A percentile compares a stretch with the other conserved stretches of the same genome.
These are phyloP conservation scores for Gastrolobium bilobum DNA, from an alignment of 306 rosid genomes.

Conservation along the genomic window DNA sequence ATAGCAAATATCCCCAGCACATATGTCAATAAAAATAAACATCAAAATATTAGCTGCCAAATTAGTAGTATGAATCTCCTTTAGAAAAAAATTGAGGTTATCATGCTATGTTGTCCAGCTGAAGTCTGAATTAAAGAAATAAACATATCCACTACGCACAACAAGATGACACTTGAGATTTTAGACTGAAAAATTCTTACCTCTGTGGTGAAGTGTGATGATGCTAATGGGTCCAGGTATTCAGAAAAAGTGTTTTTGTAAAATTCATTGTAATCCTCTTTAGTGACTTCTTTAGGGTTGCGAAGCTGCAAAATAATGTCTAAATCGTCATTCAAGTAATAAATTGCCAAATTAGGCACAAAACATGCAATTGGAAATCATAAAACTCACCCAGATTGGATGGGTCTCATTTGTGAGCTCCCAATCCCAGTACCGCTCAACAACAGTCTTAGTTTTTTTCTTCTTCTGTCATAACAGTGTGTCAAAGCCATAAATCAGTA, in stretches of 20 bases:
- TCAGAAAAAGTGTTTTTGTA: slow-evolving; percentile 90
- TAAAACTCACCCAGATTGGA: slow-evolving; percentile 87
- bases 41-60: slow-evolving; percentile 14
- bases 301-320: slow-evolving; percentile 79
- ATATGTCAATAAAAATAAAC: slow-evolving; percentile 34
- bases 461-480: slow-evolving; percentile 67
- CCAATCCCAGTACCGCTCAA: slow-evolving; percentile 98
- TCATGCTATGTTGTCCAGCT: slow-evolving; percentile 13
- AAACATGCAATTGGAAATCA: slow-evolving; percentile 26
- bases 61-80: slow-evolving; percentile 20
- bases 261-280: slow-evolving; percentile 94
- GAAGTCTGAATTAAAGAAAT: background rate
- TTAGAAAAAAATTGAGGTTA: background rate
- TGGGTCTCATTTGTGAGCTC: slow-evolving; percentile 93
- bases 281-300: slow-evolving; percentile 85
- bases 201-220: slow-evolving; percentile 96
- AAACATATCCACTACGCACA: background rate
- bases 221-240: slow-evolving; percentile 92
- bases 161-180: slow-evolving; percentile 6
- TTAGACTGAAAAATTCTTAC: slow-evolving; percentile 50
- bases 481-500: slow-evolving; percentile 36
- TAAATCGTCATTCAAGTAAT: slow-evolving; percentile 22
- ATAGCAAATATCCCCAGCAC: slow-evolving; percentile 42
- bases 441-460: slow-evolving; percentile 93
- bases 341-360: background rate